Conservation (phyloP, 1,139 yeast species). For the Candida buenavistaensis region DNA sequence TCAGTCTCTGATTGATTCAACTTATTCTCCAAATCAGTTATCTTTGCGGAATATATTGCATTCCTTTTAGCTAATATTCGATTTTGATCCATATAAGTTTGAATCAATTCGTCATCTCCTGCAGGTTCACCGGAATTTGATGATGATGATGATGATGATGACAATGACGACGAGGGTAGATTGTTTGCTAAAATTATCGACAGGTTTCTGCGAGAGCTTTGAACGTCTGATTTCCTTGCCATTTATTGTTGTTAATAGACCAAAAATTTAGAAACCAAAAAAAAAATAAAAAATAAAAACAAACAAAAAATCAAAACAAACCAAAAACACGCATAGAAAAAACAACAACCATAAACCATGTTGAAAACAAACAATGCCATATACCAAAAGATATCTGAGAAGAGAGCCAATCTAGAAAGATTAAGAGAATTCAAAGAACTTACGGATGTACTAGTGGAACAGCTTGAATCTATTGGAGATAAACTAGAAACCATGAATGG, state of each 20-base stretch:
- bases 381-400: slow-evolving; percentile 42
- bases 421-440: slow-evolving; percentile 50
- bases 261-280: no score
- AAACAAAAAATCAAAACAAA: slow-evolving; percentile 7
- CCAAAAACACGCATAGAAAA: slow-evolving; percentile 4
- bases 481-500: slow-evolving; percentile 51
- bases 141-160: slow-evolving; percentile 1
- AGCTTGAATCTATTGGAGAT: slow-evolving; percentile 49
- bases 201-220: background rate
- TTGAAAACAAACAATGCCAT: slow-evolving; percentile 13
- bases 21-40: slow-evolving; percentile 52
- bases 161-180: slow-evolving; percentile 1
- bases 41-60: slow-evolving; percentile 46
- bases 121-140: background rate
- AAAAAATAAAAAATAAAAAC: slow-evolving; percentile 3
- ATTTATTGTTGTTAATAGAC: no score
- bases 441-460: slow-evolving; percentile 46
- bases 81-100: slow-evolving; percentile 37
- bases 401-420: slow-evolving; percentile 53
- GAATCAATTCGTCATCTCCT: slow-evolving; percentile 3
- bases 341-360: slow-evolving; percentile 8
- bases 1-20: slow-evolving; percentile 49
- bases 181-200: slow-evolving; percentile 2
- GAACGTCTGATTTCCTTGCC: slow-evolving; percentile 7
- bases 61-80: slow-evolving; percentile 56